These are phyloP conservation scores for Cladosporium sp. DNA, from an alignment of 2,329 filamentous ascomycete genomes.

Conservation along the genomic window DNA sequence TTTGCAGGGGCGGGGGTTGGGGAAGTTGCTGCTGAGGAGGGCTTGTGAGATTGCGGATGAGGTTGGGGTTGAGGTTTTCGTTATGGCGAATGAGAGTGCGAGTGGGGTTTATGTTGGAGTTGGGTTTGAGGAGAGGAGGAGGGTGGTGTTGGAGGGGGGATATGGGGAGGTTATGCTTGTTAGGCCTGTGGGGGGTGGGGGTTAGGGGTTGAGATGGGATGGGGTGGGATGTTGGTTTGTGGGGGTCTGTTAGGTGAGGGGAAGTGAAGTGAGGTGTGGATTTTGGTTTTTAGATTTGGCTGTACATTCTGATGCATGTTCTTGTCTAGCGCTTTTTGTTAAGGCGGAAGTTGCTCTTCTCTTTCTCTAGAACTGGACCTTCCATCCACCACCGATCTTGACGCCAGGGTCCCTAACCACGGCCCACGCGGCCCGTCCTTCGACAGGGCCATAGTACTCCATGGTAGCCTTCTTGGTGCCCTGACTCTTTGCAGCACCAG, in stretches of 20 bases:
- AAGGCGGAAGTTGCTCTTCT: background rate
- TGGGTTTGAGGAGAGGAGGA: conserved; percentile 14
- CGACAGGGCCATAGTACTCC: conserved; percentile 52
- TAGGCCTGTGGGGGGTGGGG: conserved; percentile 1
- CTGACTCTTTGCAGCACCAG: conserved; percentile 39
- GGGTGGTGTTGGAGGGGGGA: conserved; percentile 13
- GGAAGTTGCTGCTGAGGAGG: conserved; percentile 18
- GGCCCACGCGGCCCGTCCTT: conserved; percentile 56
- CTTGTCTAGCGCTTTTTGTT: background rate
- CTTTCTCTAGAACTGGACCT: conserved; percentile 46
- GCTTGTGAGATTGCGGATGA: conserved; percentile 23
- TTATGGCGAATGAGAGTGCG: conserved; percentile 23
- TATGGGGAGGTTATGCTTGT: conserved; percentile 20
- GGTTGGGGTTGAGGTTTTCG: conserved; percentile 17
- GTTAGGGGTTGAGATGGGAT: too few species aligned
- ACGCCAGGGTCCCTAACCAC: conserved; percentile 60
- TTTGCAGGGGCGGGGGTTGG: conserved; percentile 19
- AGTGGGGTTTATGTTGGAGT: conserved; percentile 13
- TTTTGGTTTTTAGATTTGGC: too few species aligned
- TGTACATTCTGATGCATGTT: too few species aligned
- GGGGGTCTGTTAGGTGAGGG: too few species aligned
- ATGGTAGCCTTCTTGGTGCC: conserved; percentile 48
- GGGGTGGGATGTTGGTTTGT: too few species aligned
- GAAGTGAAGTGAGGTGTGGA: too few species aligned
- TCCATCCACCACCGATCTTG: conserved; percentile 60